phyloP scores from a whole-genome alignment of 2,329 filamentous ascomycete species.

The Plenodomus tracheiphilus region DNA sequence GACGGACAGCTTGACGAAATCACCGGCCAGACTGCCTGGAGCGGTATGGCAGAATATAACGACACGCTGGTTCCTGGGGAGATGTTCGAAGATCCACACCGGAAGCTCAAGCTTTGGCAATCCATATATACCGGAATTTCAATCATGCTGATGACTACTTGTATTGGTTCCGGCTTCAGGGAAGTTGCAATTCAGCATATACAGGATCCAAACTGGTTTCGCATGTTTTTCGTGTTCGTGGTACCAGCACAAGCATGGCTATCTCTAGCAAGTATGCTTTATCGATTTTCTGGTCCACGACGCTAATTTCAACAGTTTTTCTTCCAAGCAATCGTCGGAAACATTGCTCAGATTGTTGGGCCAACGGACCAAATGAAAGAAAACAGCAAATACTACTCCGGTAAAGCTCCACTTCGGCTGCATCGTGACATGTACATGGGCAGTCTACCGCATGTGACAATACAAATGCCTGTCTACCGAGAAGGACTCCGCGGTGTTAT shows the following conservation, averaged over 20 bases:
- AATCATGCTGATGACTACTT: constrained; percentile 55
- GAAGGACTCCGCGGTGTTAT: constrained; percentile 78
- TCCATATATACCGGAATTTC: constrained; percentile 58
- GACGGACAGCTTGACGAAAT: constrained; percentile 43
- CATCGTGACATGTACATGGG: constrained; percentile 56
- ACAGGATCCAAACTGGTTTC: constrained; percentile 57
- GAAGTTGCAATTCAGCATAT: constrained; percentile 58
- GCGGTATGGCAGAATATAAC: constrained; percentile 19
- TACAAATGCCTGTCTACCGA: constrained; percentile 88
- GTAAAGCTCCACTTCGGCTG: constrained; percentile 53
- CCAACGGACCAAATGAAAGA: constrained; percentile 71
- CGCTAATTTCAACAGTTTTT: constrained; percentile 32
- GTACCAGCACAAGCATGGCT: constrained; percentile 63
- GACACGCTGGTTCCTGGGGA: constrained; percentile 41
- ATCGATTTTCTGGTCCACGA: background rate
- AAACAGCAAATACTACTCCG: constrained; percentile 85
- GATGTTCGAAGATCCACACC: constrained; percentile 33
- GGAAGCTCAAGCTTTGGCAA: constrained; percentile 60
- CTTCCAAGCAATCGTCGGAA: constrained; percentile 29
- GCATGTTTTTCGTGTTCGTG: constrained; percentile 58
- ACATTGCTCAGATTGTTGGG: constrained; percentile 65
- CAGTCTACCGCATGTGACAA: constrained; percentile 67
- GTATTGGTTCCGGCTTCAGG: constrained; percentile 61
- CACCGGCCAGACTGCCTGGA: constrained; percentile 15
- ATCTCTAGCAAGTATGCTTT: constrained; percentile 48